Base-by-base conservation (phyloP, 2,329 filamentous ascomycete species). In the Ustilaginoidea virens region DNA sequence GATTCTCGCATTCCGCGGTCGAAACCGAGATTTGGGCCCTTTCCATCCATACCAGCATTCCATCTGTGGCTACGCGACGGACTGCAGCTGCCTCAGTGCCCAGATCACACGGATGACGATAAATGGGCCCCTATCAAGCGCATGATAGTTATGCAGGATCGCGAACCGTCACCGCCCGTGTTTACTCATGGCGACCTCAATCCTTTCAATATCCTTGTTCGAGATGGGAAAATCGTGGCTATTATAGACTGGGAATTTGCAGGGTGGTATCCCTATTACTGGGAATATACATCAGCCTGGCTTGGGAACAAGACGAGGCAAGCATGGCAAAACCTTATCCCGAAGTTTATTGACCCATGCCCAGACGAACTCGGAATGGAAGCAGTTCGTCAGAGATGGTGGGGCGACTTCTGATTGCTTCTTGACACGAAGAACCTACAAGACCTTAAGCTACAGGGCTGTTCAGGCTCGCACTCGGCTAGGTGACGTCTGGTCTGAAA, bases 181-280 rank as follows among this genome's bases (percentile, higher is more conserved):
- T 61, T 68, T 38, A 61, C 60, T 10, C 61, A 66, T 41, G 52
- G 49, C 7, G 60, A 65, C 34, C 39, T 66, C 6, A 55, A 51
- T 34, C 49, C 48, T 14, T 39, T 40, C 14, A 65, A 66, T 34
- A 57, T 66, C 25, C 34, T 65, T 7, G 41, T 53, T 24, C 41
- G 42, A 5, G 53, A 47, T 5, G 51, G 58, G 29, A 40, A 51
- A 5, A 41, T 69, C 17, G 49, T 55, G 22, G 59, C 56, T 6
- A 60, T 68, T 9, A 42, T 52, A 19, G 49, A 53, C 33, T 54
- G 50, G 50, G 46, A 52, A 30, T 39, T 41, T 25, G 28, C 46
- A 1, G 49, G 47, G 2, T 53, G 45, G 47, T 51, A 46, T 27
- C 49, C 49, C 1, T 25, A 34, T 23, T 51, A 52, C 30, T 52